Evolutionary conservation across 2,329 filamentous ascomycete species (phyloP).

Genomic region (Clonostachys sp.): DNA sequence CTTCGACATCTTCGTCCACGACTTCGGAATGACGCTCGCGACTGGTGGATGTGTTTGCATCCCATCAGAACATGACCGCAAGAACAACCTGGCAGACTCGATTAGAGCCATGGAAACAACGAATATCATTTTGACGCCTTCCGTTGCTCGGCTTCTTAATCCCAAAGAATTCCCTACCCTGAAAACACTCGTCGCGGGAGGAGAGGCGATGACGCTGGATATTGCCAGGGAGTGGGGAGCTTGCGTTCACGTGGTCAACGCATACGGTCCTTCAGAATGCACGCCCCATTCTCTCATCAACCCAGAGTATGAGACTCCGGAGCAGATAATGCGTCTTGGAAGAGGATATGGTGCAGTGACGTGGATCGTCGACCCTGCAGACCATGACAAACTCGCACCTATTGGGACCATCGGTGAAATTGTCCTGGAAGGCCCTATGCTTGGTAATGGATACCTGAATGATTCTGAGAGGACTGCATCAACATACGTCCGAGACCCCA

Average conservation of each 20-base stretch:
- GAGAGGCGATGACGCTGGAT: slow-evolving; percentile 1
- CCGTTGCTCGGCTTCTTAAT: background rate
- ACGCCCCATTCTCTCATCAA: slow-evolving; percentile 7
- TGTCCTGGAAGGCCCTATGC: slow-evolving; percentile 27
- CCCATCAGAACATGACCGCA: slow-evolving; percentile 3
- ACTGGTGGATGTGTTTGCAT: slow-evolving; percentile 6
- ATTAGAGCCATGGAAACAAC: slow-evolving; percentile 1
- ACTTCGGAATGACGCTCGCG: slow-evolving; percentile 1
- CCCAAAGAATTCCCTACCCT: slow-evolving; percentile 3
- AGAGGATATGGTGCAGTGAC: slow-evolving; percentile 23
- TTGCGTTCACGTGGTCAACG: slow-evolving; percentile 21
- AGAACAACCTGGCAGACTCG: background rate
- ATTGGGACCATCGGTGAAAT: slow-evolving; percentile 25
- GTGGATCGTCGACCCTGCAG: slow-evolving; percentile 12
- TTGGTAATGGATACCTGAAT: slow-evolving; percentile 2
- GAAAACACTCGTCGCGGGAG: slow-evolving; percentile 3
- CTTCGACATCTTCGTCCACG: slow-evolving; percentile 4
- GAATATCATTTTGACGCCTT: background rate
- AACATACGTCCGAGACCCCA: slow-evolving; percentile 1
- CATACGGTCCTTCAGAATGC: slow-evolving; percentile 32
- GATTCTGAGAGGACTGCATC: slow-evolving; percentile 2
- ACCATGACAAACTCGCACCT: background rate
- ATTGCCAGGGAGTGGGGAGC: background rate
- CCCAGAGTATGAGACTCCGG: slow-evolving; percentile 23
- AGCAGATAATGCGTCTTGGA: slow-evolving; percentile 36